Conservation (phyloP, 2,329 filamentous ascomycete species). For the Exophiala xenobiotica region DNA sequence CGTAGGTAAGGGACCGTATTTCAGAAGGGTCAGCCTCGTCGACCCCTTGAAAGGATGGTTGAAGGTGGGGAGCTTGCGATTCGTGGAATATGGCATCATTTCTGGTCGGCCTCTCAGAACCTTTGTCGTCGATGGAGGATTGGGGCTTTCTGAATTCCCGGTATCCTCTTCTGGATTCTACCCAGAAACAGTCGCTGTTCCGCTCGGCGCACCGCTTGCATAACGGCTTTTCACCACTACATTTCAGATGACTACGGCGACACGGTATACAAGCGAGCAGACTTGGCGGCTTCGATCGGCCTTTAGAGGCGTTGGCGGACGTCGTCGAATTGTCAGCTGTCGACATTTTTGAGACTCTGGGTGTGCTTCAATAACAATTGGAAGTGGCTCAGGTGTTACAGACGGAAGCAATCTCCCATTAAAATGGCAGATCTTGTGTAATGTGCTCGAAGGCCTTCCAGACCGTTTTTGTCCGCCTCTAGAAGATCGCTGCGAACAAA, state of each 20-base stretch:
- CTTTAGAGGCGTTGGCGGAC: constrained; percentile 13
- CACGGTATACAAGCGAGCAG: constrained; percentile 50
- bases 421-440: too few species aligned
- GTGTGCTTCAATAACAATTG: too few species aligned
- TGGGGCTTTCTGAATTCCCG: constrained; percentile 27
- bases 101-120: constrained; percentile 3
- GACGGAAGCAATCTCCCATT: too few species aligned
- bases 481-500: too few species aligned
- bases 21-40: constrained; percentile 26
- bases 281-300: constrained; percentile 31
- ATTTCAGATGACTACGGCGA: constrained; percentile 68
- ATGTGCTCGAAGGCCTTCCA: background rate
- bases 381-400: too few species aligned
- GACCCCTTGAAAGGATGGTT: constrained; percentile 5
- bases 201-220: constrained; percentile 66
- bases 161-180: constrained; percentile 28
- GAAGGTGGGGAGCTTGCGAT: constrained; percentile 14
- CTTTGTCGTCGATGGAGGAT: constrained; percentile 8
- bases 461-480: background rate
- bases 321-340: background rate
- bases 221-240: constrained; percentile 64
- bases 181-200: constrained; percentile 58
- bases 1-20: constrained; percentile 19
- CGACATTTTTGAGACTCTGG: background rate
- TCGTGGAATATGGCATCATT: constrained; percentile 15